Evolutionary conservation across 176 grass and related monocot species (phyloP).

Genomic region (Eleusine indica): DNA sequence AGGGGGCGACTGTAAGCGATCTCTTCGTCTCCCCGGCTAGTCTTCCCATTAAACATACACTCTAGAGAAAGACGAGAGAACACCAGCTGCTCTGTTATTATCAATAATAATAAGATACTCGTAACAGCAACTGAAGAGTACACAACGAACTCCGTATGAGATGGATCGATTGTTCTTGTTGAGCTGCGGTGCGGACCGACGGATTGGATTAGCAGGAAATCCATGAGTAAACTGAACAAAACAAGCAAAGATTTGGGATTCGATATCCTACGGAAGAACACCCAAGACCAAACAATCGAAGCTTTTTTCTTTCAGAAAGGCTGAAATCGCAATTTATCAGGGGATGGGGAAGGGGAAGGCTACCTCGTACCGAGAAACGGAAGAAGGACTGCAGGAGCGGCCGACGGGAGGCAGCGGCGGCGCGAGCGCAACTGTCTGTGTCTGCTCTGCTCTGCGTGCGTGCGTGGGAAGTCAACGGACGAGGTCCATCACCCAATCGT

Average conservation of each 20-base stretch:
- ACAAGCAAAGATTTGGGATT: not conserved
- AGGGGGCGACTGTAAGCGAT: conserved; percentile 82
- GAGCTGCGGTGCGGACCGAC: not conserved
- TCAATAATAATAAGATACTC: not conserved
- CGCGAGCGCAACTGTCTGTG: not conserved
- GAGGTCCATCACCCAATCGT: not conserved
- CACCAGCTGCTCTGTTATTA: not conserved
- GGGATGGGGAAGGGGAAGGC: not conserved
- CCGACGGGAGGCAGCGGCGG: not conserved
- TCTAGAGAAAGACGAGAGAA: not conserved
- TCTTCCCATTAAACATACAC: conserved; percentile 37
- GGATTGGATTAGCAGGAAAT: not conserved
- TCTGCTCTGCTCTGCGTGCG: not conserved
- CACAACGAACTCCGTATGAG: not conserved
- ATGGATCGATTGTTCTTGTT: not conserved
- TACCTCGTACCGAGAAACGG: not conserved
- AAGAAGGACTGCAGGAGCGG: not conserved
- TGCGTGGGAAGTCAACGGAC: not conserved
- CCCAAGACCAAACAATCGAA: not conserved
- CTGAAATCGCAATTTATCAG: not conserved
- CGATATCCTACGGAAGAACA: not conserved
- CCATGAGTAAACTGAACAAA: not conserved
- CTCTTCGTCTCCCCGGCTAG: conserved; percentile 61
- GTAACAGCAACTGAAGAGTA: not conserved
- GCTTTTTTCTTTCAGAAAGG: not conserved